Evolutionary conservation across 495 filamentous ascomycete species (phyloP), one percentile per base, ranked within the genome.

Genomic region (Aspergillus cavernicola): DNA sequence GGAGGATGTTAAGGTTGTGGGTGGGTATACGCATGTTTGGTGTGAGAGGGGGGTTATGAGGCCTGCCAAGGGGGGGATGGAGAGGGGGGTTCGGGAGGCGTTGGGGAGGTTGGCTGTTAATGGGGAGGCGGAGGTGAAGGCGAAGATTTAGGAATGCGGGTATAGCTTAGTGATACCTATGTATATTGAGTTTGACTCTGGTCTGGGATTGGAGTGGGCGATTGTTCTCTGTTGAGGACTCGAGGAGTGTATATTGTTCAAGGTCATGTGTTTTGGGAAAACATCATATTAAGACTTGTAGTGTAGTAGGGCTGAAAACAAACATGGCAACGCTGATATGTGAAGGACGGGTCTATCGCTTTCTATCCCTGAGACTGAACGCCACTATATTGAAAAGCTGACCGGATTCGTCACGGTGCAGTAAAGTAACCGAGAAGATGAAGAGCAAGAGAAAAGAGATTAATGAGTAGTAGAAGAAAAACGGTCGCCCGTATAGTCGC

Each of bases 1-100:
- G 31, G 83, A 89, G n/a, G 72, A 78, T 26, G 89, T 92, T 2
- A 88, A 86, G 65, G 88, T 90, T 47, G 90, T 96, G 3, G 93
- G 92, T 0, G 86, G 84, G 50, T 90, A 93, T 65, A 81, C 86
- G 8, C 92, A 96, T 71, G 92, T 97, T 10, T 97, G 91, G 71
- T 89, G 95, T 11, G 80, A 89, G 49, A 80, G 88, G 54, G 77
- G 81, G 41, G 87, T 78, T 13, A 85, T 85, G 62, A 80, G 84
- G 50, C 88, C 90, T 32, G 63, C 66, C 5, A 61, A 64, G 55
- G 66, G 58, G 13, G 79, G 80, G 24, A 76, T 82, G 66, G 76
- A 71, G 66, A 61, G 63, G 23, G 62, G 64, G 45, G 67, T 80
- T 61, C 55, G 72, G 42, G 59, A 47, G 39, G 66, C 69, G 46